Evolutionary conservation across 495 filamentous ascomycete species (phyloP), one percentile per base, ranked within the genome.

Genomic region (Xylaria sp.): DNA sequence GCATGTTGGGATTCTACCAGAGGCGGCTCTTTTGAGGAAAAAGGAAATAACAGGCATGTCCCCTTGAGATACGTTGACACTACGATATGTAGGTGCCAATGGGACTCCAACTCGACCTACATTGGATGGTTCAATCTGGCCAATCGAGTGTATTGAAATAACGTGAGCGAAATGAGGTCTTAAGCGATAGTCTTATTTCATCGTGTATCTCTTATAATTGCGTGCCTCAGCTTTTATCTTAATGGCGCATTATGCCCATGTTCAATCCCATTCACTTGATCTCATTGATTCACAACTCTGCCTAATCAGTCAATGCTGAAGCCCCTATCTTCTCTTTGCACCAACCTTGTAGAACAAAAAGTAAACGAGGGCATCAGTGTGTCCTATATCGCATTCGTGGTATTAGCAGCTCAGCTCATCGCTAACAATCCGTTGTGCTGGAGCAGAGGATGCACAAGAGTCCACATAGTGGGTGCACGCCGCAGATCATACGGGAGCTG

Each of bases 1-100:
- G 62, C 62, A 52, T 37, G 44, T 26, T 24, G n/a, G 44, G 26
- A n/a, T 19, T 24, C 62, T 26, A 37, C 62, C 44, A 37, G 26
- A 50, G 1, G 62, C 62, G 62, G 62, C 62, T 65, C 62, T 64
- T 46, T 3, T 48, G 40, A 48, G 61, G 61, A 37, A 59, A 55
- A 5, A 6, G 52, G 52, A 55, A 15, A 21, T 21, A 59, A 59
- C 31, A 37, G 31, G 26, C 52, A 24, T 19, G 26, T 31, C 5
- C 26, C 53, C 15, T 14, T 58, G 44, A 46, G 44, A 46, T 46
- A 14, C 3, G 2, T 46, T 19, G 19, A 19, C 5, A 19, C 3
- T 6, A 46, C 2, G 44, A 1, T 1, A 7, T 19, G 7, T n/a
- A n/a, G n/a, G n/a, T n/a, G n/a, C 50, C 24, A 24, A 53, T 26